These are phyloP conservation scores for Heterobasidion parviporum DNA, from an alignment of 1,284 basidiomycete genomes.

Conservation along the genomic window DNA sequence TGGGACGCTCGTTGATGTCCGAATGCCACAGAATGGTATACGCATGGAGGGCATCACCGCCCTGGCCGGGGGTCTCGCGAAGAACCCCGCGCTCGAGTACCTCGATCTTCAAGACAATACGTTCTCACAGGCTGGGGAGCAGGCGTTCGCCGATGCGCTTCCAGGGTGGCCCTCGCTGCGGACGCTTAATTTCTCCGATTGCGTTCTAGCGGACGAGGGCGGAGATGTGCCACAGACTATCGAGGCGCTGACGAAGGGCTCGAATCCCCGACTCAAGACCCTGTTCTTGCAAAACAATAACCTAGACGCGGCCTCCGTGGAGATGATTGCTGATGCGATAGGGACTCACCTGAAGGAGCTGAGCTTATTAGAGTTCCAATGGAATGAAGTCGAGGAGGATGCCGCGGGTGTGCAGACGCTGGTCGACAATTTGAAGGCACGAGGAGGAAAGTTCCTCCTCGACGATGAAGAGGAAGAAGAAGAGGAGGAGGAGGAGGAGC, in stretches of 20 bases:
- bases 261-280: constrained; percentile 65
- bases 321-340: constrained; percentile 62
- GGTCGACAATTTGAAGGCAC: constrained; percentile 54
- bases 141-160: constrained; percentile 71
- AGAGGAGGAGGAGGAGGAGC: constrained; percentile 60
- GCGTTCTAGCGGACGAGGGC: constrained; percentile 70
- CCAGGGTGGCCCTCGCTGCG: constrained; percentile 65
- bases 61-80: constrained; percentile 70
- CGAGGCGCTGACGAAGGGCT: constrained; percentile 59
- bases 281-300: constrained; percentile 90
- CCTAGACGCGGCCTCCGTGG: constrained; percentile 65
- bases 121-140: constrained; percentile 69
- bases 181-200: constrained; percentile 88
- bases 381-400: constrained; percentile 81
- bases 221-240: constrained; percentile 54
- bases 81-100: constrained; percentile 62
- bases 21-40: constrained; percentile 97
- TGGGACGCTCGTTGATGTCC: constrained; percentile 74
- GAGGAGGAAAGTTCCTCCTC: constrained; percentile 54
- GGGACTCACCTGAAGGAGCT: constrained; percentile 49
- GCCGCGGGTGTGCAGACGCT: constrained; percentile 68
- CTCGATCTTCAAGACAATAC: constrained; percentile 98
- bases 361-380: constrained; percentile 74
- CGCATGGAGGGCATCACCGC: constrained; percentile 88
- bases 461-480: constrained; percentile 76